Evolutionary conservation across 2,329 filamentous ascomycete genomes (phyloP), one percentile per base, ranked within the genome.

Genomic region (Dactylellina leptospora): DNA sequence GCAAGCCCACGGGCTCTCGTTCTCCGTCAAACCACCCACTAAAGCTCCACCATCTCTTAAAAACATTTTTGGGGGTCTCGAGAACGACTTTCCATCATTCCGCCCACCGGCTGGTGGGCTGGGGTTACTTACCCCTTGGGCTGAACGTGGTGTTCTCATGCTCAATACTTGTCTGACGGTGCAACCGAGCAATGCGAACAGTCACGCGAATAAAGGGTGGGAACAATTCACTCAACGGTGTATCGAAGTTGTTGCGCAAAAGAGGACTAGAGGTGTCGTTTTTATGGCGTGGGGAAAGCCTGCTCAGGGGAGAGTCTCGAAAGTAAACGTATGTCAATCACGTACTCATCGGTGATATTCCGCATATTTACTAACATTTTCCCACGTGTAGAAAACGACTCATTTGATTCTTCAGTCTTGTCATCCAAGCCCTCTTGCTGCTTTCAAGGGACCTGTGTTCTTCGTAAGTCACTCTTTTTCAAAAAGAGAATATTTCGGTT

Each of bases 141-240:
- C 95, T 0, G 90, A 97, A 76, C 89, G 90, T 54, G 95, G 95
- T 51, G 93, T 99, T 3, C 85, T 99, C 42, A 85, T 99, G 81
- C 85, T 99, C 75, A 99, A 99, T 80, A 96, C 95, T 0, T 96
- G 92, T 79, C 83, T 99, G 61, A 99, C 95, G 0, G 95, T 99
- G 16, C 90, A 92, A 22, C 91, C 91, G 0, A 90, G 96, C 78
- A 87, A 96, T 76, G 88, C 95, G 48, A 93, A 95, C 79, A 91
- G 87, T 25, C 95, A 99, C 80, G 83, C 90, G 1, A 89, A 90
- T 77, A 88, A 88, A 74, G 95, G 95, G 13, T 99, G 95, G 95
- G 95, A 99, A 81, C 84, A 84, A 45, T 91, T 99, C 78, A 99
- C 93, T 18, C 93, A 97, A 78, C 90, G 88, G 74, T 89, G 95